phyloP scores from a whole-genome alignment of 2,329 filamentous ascomycete species.

The Ceratocystis huliohia region DNA sequence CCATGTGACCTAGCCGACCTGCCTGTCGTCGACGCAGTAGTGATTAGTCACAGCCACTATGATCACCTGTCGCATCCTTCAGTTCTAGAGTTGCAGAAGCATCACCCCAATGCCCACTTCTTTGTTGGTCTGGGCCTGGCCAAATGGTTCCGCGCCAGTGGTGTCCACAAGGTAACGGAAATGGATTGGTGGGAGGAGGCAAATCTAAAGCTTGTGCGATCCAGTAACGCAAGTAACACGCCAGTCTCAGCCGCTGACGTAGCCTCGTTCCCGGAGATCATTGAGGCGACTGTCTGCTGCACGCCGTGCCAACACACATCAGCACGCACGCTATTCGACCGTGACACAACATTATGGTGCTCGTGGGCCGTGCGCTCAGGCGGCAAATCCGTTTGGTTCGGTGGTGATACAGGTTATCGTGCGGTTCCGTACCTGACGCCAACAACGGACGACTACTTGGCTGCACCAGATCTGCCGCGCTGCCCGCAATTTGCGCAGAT shows the following conservation, averaged over 20 bases:
- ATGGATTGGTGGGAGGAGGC: conserved; percentile 90
- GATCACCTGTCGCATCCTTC: conserved; percentile 76
- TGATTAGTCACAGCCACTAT: conserved; percentile 87
- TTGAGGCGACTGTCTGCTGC: conserved; percentile 61
- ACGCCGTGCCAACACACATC: conserved; percentile 77
- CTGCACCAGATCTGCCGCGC: conserved; percentile 52
- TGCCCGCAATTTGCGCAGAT: conserved; percentile 82
- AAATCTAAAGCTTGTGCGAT: conserved; percentile 46
- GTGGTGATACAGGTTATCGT: conserved; percentile 82
- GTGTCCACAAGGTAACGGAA: conserved; percentile 68
- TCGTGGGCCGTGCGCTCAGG: conserved; percentile 70
- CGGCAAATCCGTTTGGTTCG: conserved; percentile 73
- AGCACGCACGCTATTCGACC: conserved; percentile 55
- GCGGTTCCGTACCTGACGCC: conserved; percentile 53
- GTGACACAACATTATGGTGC: conserved; percentile 68
- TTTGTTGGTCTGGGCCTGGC: conserved; percentile 77
- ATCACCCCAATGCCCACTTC: conserved; percentile 70
- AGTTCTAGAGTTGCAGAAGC: conserved; percentile 54
- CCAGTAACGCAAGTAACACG: neutral
- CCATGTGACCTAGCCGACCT: conserved; percentile 70
- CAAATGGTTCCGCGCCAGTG: conserved; percentile 61
- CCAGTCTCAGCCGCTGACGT: conserved; percentile 24
- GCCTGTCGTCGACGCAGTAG: conserved; percentile 59
- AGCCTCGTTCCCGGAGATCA: conserved; percentile 33
- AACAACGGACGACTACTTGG: conserved; percentile 55